Evolutionary conservation across 73 alveolate genomes (phyloP).

Genomic region (Blepharisma japonicum): DNA sequence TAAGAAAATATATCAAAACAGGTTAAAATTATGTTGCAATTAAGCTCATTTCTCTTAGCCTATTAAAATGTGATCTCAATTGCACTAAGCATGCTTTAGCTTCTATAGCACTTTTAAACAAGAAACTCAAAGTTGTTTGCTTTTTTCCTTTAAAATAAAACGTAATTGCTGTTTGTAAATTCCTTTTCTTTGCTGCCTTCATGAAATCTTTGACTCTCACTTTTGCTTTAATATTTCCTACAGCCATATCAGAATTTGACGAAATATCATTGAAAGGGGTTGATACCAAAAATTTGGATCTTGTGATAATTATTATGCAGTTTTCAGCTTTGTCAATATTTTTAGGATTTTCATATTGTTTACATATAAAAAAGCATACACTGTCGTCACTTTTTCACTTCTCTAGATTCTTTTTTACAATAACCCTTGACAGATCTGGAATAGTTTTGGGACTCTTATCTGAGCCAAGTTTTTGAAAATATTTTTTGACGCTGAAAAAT

Average conservation of each 20-base stretch:
- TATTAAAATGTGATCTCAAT: neutral
- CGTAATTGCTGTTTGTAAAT: neutral
- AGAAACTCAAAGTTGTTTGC: neutral
- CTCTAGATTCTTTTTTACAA: neutral
- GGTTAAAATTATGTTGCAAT: no score
- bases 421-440: neutral
- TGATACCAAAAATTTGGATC: neutral
- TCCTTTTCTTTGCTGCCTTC: neutral
- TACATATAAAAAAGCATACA: neutral
- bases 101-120: neutral
- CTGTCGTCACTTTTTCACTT: neutral
- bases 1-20: no score
- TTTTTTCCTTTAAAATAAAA: neutral
- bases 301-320: neutral
- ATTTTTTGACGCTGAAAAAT: no score
- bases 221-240: neutral
- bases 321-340: neutral
- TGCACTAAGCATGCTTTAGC: neutral
- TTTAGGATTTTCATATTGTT: neutral
- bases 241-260: neutral
- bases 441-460: neutral
- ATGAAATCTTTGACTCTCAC: neutral
- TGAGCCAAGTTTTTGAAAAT: no score
- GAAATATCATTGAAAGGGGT: neutral
- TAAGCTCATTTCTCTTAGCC: neutral